Evolutionary conservation across 768 basidiomycete genomes (phyloP), one percentile per base, ranked within the genome.

Genomic region (Termitomyces sp.): DNA sequence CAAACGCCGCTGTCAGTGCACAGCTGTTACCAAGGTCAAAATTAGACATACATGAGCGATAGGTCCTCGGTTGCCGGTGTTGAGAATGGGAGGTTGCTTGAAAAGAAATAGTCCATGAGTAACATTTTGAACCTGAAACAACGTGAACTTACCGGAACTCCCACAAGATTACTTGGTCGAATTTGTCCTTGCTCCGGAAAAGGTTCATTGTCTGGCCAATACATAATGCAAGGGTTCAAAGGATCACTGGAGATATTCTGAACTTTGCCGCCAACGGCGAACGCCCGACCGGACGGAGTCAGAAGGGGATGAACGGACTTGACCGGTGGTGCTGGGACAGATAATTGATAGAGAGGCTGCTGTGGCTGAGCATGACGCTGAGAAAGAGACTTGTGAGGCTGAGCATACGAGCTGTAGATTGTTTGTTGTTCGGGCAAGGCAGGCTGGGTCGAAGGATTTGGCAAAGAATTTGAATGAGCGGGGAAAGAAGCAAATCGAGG

Each of bases 201-300:
- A 4, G 88, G 80, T 65, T 94, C 91, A 61, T 94, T 94, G 68
- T 92, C 91, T 5, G 91, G 91, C 91, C 91, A 94, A 62, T 87
- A 93, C 84, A 93, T 86, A 72, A 91, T 77, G 61, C 91, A 91
- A 3, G 91, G 88, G 27, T 73, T 63, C 46, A 84, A 66, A 18
- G 89, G 88, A 65, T 93, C 89, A 36, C 61, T 73, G 25, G 89
- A 91, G 56, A 93, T 69, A 61, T 94, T 91, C 62, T 86, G 88
- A 7, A 93, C 89, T 59, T 82, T 82, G 10, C 91, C 91, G 53
- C 90, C 89, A 22, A 80, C 67, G 48, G 87, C 83, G 57, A 94
- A 86, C 9, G 86, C 82, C 20, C 86, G 81, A 2, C 91, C 91
- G 11, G 90, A 91, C 3, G 91, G 91, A 1, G 91, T 93, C 58